Evolutionary conservation across 495 filamentous ascomycete species (phyloP).

Genomic region (Ascodesmis nigricans): DNA sequence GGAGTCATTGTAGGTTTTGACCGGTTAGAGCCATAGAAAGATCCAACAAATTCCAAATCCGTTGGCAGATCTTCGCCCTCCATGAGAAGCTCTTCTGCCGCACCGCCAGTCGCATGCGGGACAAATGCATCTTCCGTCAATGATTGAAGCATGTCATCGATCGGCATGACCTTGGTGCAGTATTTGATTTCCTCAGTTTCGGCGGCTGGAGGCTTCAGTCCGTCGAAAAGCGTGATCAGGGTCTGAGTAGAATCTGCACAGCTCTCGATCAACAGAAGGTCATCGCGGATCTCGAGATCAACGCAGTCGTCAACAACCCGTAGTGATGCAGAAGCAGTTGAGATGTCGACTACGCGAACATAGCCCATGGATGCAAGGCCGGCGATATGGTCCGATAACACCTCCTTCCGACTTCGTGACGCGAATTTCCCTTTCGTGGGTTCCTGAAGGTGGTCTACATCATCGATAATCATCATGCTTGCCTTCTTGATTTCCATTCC

Average conservation of each 20-base stretch:
- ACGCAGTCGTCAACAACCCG: conserved; percentile 39
- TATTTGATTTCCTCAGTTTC: conserved; percentile 68
- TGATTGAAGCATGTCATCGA: conserved; percentile 72
- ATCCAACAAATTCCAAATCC: conserved; percentile 38
- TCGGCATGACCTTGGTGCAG: conserved; percentile 60
- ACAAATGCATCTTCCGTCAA: conserved; percentile 66
- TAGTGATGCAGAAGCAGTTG: conserved; percentile 45
- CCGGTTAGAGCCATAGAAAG: conserved; percentile 39
- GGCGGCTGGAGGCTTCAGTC: conserved; percentile 57
- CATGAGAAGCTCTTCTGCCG: conserved; percentile 23
- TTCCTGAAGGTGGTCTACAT: conserved; percentile 31
- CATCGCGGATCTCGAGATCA: conserved; percentile 61
- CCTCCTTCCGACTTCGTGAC: conserved; percentile 8
- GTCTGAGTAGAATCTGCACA: conserved; percentile 97
- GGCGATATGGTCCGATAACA: conserved; percentile 34
- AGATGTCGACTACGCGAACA: conserved; percentile 66
- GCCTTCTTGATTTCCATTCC: conserved; percentile 51
- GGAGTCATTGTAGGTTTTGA: too few relatives aligned
- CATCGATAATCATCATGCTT: conserved; percentile 63
- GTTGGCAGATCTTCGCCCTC: conserved; percentile 30
- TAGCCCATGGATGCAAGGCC: conserved; percentile 50
- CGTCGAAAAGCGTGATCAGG: conserved; percentile 56
- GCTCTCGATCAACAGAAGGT: conserved; percentile 74
- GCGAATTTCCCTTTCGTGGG: conserved; percentile 17
- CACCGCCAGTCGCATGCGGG: conserved; percentile 2